These are phyloP conservation scores for Agaricus bisporus DNA, from an alignment of 768 basidiomycete genomes.

Conservation along the genomic window DNA sequence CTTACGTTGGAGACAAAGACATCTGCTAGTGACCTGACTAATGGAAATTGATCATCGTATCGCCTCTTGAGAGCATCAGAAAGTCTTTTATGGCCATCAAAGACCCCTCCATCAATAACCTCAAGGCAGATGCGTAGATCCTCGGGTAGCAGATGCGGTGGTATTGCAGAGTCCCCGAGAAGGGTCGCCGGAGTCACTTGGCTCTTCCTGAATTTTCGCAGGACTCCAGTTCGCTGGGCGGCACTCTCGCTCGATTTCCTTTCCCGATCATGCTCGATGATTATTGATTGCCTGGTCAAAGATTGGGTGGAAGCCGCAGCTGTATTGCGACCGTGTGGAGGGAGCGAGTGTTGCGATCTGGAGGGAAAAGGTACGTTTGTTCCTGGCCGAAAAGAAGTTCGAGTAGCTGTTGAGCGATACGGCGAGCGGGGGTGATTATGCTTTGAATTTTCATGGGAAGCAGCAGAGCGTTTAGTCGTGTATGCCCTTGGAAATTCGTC, in stretches of 20 bases:
- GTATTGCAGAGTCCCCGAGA: slow-evolving; percentile 44
- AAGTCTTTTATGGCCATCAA: slow-evolving; percentile 84
- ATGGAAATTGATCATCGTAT: slow-evolving; percentile 93
- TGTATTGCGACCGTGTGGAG: slow-evolving; percentile 55
- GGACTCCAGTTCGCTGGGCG: slow-evolving; percentile 40
- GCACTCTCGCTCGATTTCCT: slow-evolving; percentile 37
- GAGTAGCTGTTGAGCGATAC: slow-evolving; percentile 48
- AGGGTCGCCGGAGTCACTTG: slow-evolving; percentile 42
- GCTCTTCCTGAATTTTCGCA: slow-evolving; percentile 68
- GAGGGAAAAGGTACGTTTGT: slow-evolving; percentile 70
- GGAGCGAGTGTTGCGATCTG: slow-evolving; percentile 73
- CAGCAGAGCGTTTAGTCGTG: slow-evolving; percentile 36
- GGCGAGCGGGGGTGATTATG: slow-evolving; percentile 74
- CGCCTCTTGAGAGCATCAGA: slow-evolving; percentile 81
- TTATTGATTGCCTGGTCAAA: slow-evolving; percentile 61
- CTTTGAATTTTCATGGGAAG: slow-evolving; percentile 36
- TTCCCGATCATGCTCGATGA: slow-evolving; percentile 42
- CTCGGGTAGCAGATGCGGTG: slow-evolving; percentile 80
- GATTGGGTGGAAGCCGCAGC: slow-evolving; percentile 66
- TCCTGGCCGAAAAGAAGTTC: slow-evolving; percentile 31
- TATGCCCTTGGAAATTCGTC: slow-evolving; percentile 52
- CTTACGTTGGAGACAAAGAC: slow-evolving; percentile 93
- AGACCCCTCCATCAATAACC: slow-evolving; percentile 79
- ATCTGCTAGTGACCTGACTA: slow-evolving; percentile 89
- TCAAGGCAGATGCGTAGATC: slow-evolving; percentile 83